Evolutionary conservation across 345 rosid species (phyloP), one percentile per base, ranked within the genome.

Genomic region (Heritiera fomes): DNA sequence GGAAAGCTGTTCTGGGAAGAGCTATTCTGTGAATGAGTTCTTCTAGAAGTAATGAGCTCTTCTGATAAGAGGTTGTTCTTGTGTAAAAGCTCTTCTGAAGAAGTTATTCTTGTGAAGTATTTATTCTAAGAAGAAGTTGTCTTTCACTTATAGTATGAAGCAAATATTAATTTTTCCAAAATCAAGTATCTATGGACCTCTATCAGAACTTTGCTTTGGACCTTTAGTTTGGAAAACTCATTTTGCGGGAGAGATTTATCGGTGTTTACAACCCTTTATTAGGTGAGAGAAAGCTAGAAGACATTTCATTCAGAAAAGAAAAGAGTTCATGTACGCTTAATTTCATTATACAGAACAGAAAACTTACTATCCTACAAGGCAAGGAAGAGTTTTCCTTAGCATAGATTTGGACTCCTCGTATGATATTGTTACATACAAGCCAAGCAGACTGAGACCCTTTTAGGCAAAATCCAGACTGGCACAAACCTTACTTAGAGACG

Each of bases 381-480:
- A 30, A 53, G 62, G 17, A 45, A 47, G 40, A 32, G 5, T 41
- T 41, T 41, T 28, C 5, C 0, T 73, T 34, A 53, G 30, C 32
- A 18, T 10, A 53, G 46, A 53, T 13, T 72, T 72, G 15, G 15
- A 17, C 8, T 71, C 20, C 7, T 28, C 20, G 23, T 69, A 47
- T 47, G 38, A 68, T 69, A 70, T 52, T 17, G 43, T 49, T 52
- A 52, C 75, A 53, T 34, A 32, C 11, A 53, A 1, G 34, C 34
- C 46, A 52, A 32, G 14, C 23, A 50, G 60, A 15, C 45, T 38
- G 14, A 50, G 43, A 52, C 47, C 45, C 18, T 62, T 56, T 8
- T 50, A 55, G 55, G 52, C 81, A 67, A 59, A n/a, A 53, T 32
- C 75, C 53, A 69, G 80, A 50, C 28, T 47, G 65, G 41, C 62